Evolutionary conservation across 345 rosid species (phyloP).

Genomic region (Arabidopsis thaliana): DNA sequence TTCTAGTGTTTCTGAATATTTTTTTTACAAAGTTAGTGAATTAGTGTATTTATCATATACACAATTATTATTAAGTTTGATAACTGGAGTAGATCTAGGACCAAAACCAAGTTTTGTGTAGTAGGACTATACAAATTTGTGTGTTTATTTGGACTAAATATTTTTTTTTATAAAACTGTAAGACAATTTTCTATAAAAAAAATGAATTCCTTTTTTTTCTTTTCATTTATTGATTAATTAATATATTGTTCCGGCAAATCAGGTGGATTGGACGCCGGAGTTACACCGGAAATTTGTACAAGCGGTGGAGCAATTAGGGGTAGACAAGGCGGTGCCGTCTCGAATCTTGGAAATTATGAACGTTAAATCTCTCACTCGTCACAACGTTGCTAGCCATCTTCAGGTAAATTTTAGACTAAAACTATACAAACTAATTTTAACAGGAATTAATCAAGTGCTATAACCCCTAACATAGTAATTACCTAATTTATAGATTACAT

Average conservation of each 20-base stretch:
- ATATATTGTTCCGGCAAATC: constrained; percentile 20
- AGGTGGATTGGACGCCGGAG: constrained; percentile 99
- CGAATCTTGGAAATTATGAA: constrained; percentile 92
- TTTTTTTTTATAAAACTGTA: not conserved
- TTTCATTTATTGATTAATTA: not conserved
- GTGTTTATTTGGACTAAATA: not conserved
- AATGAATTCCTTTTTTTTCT: not conserved
- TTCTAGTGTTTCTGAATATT: not conserved
- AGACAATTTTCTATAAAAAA: not conserved
- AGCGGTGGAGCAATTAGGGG: constrained; percentile 94
- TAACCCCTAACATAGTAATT: too few species aligned
- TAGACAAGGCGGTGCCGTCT: constrained; percentile 98
- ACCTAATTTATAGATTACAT: too few species aligned
- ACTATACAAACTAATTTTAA: not conserved
- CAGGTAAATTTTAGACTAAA: constrained; percentile 48
- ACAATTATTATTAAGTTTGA: not conserved
- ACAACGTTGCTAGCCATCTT: constrained; percentile 94
- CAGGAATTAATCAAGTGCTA: too few species aligned
- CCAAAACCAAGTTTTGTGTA: not conserved
- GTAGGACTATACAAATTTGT: not conserved
- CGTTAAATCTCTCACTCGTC: constrained; percentile 90
- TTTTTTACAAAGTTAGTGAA: not conserved
- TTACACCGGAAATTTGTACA: constrained; percentile 90
- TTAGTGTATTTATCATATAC: not conserved
- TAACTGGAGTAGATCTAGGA: not conserved